Evolutionary conservation across 164 flowering plant genomes (phyloP), one percentile per base, ranked within the genome.

Genomic region (Malania oleifera): DNA sequence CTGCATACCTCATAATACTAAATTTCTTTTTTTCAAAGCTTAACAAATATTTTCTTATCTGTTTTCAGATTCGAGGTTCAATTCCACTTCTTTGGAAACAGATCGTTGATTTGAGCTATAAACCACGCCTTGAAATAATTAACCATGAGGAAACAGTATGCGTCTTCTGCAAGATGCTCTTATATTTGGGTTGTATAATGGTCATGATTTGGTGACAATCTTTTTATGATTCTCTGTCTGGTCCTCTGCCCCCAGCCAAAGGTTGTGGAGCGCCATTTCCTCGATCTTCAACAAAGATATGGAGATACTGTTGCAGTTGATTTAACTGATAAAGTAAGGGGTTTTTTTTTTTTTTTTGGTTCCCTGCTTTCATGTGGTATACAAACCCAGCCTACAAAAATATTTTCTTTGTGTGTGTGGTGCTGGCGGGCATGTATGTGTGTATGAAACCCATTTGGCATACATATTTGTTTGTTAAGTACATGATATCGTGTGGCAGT

Each of bases 21-120:
- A 5, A 5, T 6, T 5, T 38, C 8, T 6, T 25, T 10, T 41
- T 34, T 34, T 48, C 37, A 14, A 56, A 5, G 15, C 1, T 11
- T 39, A 25, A 43, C 37, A 26, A 6, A 17, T 24, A 7, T 15
- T 56, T 5, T 46, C 22, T 46, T 6, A 0, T 20, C 22, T 46
- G n/a, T 46, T 77, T 69, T 31, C 78, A 93, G 98, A 54, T 87
- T 60, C 85, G 99, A 64, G 99, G 99, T 68, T 95, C 99, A 63
- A 82, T 95, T 65, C 99, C 99, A 17, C 88, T 95, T 58, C 87
- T 90, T 26, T 95, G 99, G 99, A 97, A 95, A 84, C 99, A 95
- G 74, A 95, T 95, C 75, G 99, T 95, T 70, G 99, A 95, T 64
- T 75, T 95, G 80, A 95, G 96, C 79, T 95, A 95, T 59, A 95